Percentiles rank a stretch among this genome's conserved stretches.
These are phyloP conservation scores for Penicillium sp. DNA, from an alignment of 2,329 filamentous ascomycete species.

Conservation along the genomic window DNA sequence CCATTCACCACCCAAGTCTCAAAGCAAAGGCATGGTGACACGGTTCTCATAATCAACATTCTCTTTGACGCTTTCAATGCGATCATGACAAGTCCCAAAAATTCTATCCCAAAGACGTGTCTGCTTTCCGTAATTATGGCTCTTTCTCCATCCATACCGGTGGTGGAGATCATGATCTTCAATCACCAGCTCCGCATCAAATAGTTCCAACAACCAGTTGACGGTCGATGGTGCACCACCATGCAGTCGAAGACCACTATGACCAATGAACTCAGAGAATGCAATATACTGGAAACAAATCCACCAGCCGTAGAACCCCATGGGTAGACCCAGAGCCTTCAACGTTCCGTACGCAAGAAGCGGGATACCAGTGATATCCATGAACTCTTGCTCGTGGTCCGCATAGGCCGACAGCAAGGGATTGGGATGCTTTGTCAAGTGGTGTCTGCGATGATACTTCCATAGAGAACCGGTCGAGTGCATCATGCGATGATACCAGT, in stretches of 20 bases:
- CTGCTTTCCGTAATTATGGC: constrained; percentile 31
- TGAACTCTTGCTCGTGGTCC: constrained; percentile 43
- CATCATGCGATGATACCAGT: constrained; percentile 42
- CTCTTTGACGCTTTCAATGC: constrained; percentile 35
- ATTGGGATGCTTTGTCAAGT: constrained; percentile 47
- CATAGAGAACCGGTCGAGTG: constrained; percentile 42
- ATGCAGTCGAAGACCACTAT: constrained; percentile 32
- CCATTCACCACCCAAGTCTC: background rate
- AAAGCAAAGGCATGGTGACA: constrained; percentile 12
- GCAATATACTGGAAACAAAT: constrained; percentile 46
- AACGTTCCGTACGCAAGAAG: constrained; percentile 39
- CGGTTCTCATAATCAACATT: constrained; percentile 33
- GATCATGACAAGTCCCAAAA: constrained; percentile 34
- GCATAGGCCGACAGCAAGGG: constrained; percentile 44
- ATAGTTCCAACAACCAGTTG: constrained; percentile 33
- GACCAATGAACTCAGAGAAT: constrained; percentile 28
- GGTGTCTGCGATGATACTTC: constrained; percentile 47
- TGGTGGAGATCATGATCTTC: constrained; percentile 17
- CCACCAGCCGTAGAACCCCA: constrained; percentile 51
- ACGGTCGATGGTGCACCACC: constrained; percentile 36
- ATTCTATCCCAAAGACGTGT: constrained; percentile 38
- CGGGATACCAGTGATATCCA: constrained; percentile 44
- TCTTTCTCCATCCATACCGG: constrained; percentile 17
- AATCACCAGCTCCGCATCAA: constrained; percentile 28
- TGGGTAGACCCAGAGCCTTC: constrained; percentile 37